Percentiles rank a stretch among this genome's conserved stretches.
Conservation (phyloP, 306 rosid genomes). For the Purshia tridentata region DNA sequence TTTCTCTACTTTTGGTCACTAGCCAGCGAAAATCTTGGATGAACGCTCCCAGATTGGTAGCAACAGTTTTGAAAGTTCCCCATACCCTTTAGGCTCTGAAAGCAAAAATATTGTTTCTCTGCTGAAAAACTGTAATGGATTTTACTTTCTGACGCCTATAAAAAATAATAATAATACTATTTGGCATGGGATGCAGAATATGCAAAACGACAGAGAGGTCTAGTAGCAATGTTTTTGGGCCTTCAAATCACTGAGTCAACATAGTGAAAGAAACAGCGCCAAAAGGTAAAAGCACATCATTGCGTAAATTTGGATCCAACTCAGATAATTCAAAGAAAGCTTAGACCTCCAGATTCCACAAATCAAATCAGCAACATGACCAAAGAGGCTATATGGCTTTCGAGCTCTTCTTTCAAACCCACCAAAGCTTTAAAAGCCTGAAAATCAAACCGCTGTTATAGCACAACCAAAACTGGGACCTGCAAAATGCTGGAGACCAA, state of each 20-base stretch:
- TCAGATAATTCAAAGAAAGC: slow-evolving; percentile 17
- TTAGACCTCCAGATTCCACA: slow-evolving; percentile 43
- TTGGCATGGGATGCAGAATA: slow-evolving; percentile 20
- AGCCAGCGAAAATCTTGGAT: slow-evolving; percentile 15
- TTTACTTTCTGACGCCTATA: slow-evolving; percentile 25
- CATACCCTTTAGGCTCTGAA: slow-evolving; percentile 53
- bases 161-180: slow-evolving; percentile 32
- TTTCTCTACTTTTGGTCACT: slow-evolving; percentile 27
- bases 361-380: slow-evolving; percentile 43
- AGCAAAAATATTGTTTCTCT: slow-evolving; percentile 36
- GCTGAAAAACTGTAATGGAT: background rate
- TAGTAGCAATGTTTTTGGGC: slow-evolving; percentile 34
- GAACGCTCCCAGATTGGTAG: slow-evolving; percentile 38
- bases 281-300: slow-evolving; percentile 36
- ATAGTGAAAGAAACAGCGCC: slow-evolving; percentile 38
- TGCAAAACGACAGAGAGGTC: slow-evolving; percentile 34
- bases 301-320: slow-evolving; percentile 40
- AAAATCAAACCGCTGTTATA: background rate
- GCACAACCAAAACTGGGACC: background rate
- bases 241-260: slow-evolving; percentile 55
- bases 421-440: background rate
- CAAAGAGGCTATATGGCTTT: slow-evolving; percentile 21
- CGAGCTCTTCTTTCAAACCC: slow-evolving; percentile 18
- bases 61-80: slow-evolving; percentile 27
- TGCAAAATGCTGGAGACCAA: slow-evolving; percentile 15